Evolutionary conservation across 1,284 basidiomycete species (phyloP).

Genomic region (Cutaneotrichosporon cavernicola): DNA sequence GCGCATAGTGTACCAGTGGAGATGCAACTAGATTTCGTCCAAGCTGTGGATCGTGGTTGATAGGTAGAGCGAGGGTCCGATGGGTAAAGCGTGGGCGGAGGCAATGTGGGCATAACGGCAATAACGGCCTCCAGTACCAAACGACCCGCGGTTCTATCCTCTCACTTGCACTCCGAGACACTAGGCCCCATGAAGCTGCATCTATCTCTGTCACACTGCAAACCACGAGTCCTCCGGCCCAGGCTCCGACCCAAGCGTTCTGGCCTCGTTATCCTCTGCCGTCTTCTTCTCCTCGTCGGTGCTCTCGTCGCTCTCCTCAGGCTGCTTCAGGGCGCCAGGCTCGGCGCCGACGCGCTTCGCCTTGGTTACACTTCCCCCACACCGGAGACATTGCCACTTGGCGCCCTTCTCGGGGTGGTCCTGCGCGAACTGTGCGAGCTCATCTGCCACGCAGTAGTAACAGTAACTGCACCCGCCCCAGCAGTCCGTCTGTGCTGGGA

Average conservation of each 20-base stretch:
- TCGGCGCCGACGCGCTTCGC: constrained; percentile 37
- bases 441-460: constrained; percentile 80
- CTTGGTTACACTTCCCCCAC: constrained; percentile 54
- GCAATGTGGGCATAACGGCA: no score
- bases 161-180: no score
- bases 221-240: constrained; percentile 9
- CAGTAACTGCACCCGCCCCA: constrained; percentile 75
- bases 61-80: not conserved
- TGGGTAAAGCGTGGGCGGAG: not conserved
- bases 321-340: not conserved
- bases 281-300: constrained; percentile 4
- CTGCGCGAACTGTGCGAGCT: constrained; percentile 59
- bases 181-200: not conserved
- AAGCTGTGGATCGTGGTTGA: not conserved
- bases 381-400: constrained; percentile 76
- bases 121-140: no score
- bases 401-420: constrained; percentile 22
- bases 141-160: no score
- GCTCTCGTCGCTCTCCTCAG: constrained; percentile 1
- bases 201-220: constrained; percentile 8
- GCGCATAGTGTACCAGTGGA: constrained; percentile 30
- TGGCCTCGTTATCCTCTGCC: not conserved
- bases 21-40: constrained; percentile 3
- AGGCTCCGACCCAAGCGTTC: not conserved
- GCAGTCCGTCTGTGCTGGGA: constrained; percentile 50